Evolutionary conservation across 2,329 filamentous ascomycete genomes (phyloP), one percentile per base, ranked within the genome.

Genomic region (Pseudogymnoascus sp.): DNA sequence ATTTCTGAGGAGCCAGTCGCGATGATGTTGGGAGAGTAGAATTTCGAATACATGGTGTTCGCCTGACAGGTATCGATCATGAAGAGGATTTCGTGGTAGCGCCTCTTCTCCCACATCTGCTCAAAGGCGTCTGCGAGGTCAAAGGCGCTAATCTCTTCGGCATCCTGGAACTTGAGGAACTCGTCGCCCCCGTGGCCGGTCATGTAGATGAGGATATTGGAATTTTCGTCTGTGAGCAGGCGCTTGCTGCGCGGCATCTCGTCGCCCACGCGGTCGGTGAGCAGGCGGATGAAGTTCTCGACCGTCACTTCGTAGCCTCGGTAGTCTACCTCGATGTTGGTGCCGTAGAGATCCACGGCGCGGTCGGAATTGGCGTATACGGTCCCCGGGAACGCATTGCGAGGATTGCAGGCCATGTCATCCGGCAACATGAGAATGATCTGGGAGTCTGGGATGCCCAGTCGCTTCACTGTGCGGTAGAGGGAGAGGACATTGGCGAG

Each of bases 1-100:
- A 97, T 86, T 72, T 94, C 91, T 2, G 89, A 95, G 30, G 90
- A 95, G n/a, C 94, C 94, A 0, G 95, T 99, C 0, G 94, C 94
- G 69, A 99, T 91, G 68, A 99, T 96, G 70, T 97, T 97, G 55
- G 92, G 92, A 4, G 91, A 95, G 78, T 99, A 99, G 70, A 99
- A 90, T 68, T 96, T 92, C 71, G 86, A 92, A 76, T 96, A 99
- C 91, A 99, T 96, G 30, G 94, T 99, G 73, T 99, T 99, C 60
- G 94, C 94, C 76, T 99, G 94, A 76, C 94, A 99, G 0, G 94
- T 99, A 73, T 99, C 94, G 74, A 99, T 99, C 94, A 99, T 99
- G 79, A 99, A 99, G 61, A 99, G 83, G 67, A 99, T 85, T 74
- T 99, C 94, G 72, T 97, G 90, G 74, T 97, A 99, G 78, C 94